Evolutionary conservation across 139 green algal genomes (phyloP).

Genomic region (Microglena sp.): DNA sequence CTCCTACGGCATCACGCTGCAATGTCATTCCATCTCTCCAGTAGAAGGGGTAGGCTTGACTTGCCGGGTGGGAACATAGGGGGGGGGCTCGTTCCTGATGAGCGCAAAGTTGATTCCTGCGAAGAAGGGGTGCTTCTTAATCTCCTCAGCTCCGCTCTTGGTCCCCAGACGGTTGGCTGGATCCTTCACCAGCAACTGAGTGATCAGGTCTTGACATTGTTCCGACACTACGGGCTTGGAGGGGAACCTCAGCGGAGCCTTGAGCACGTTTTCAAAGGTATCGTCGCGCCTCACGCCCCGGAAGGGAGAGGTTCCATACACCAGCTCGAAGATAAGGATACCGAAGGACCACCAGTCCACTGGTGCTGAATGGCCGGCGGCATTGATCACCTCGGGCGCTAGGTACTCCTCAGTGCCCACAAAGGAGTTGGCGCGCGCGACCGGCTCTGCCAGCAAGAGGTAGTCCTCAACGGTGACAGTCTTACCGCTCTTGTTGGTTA

Average conservation of each 20-base stretch:
- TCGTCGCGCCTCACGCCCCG: conserved; percentile 59
- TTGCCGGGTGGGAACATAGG: conserved; percentile 33
- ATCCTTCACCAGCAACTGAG: conserved; percentile 70
- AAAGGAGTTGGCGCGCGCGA: conserved; percentile 81
- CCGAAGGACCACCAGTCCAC: conserved; percentile 88
- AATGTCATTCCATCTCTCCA: too few species aligned
- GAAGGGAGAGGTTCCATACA: conserved; percentile 86
- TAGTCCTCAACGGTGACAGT: conserved; percentile 8
- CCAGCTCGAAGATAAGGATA: conserved; percentile 94
- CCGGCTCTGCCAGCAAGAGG: conserved; percentile 70
- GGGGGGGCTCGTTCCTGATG: conserved; percentile 54
- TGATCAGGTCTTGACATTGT: conserved; percentile 62
- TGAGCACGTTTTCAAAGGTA: conserved; percentile 94
- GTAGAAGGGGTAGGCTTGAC: too few species aligned
- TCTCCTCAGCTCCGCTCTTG: conserved; percentile 77
- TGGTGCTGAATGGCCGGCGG: conserved; percentile 53
- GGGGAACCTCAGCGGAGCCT: conserved; percentile 73
- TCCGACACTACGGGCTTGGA: conserved; percentile 35
- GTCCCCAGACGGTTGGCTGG: conserved; percentile 51
- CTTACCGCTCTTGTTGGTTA: conserved; percentile 14
- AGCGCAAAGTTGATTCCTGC: conserved; percentile 76
- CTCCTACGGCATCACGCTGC: too few species aligned
- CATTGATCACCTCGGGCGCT: conserved; percentile 80
- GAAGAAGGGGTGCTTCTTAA: conserved; percentile 91
- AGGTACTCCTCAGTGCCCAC: conserved; percentile 86